Evolutionary conservation across 2,329 filamentous ascomycete species (phyloP).

Genomic region (Stachybotrys chlorohalonatus): DNA sequence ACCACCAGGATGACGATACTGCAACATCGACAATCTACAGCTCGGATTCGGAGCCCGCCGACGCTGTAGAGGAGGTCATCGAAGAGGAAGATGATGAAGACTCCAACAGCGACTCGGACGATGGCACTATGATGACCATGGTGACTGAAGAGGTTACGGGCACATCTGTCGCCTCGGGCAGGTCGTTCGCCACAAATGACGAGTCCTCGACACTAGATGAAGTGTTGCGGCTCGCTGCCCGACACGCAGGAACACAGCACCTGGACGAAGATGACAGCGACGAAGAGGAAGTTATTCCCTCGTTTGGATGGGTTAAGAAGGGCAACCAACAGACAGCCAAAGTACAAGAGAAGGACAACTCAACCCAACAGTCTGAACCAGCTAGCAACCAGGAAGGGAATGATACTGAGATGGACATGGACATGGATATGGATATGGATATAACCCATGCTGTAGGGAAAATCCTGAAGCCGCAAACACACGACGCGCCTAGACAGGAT

Average conservation of each 20-base stretch:
- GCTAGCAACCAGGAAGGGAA: constrained; percentile 11
- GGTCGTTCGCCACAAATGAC: constrained; percentile 48
- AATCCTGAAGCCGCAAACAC: constrained; percentile 37
- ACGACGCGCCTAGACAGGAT: constrained; percentile 33
- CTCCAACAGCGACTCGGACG: constrained; percentile 53
- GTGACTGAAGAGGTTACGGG: constrained; percentile 71
- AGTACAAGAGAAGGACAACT: constrained; percentile 30
- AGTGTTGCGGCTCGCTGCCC: constrained; percentile 65
- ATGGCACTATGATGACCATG: constrained; percentile 74
- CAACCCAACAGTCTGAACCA: constrained; percentile 19
- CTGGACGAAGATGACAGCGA: constrained; percentile 42
- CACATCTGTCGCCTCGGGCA: constrained; percentile 54
- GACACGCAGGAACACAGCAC: constrained; percentile 64
- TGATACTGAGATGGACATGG: constrained; percentile 22
- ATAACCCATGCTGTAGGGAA: constrained; percentile 46
- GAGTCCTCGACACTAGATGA: constrained; percentile 70
- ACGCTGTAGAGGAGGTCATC: constrained; percentile 42
- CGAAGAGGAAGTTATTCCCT: constrained; percentile 59
- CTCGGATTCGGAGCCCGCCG: constrained; percentile 50
- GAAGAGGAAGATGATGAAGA: constrained; percentile 40
- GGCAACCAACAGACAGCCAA: constrained; percentile 20
- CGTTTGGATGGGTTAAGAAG: constrained; percentile 67
- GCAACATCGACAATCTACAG: constrained; percentile 75
- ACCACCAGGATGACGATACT: constrained; percentile 55
- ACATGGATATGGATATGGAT: constrained; percentile 37